Conservation (phyloP, 176 grass and related monocot species). For the Saccharum officinarum region DNA sequence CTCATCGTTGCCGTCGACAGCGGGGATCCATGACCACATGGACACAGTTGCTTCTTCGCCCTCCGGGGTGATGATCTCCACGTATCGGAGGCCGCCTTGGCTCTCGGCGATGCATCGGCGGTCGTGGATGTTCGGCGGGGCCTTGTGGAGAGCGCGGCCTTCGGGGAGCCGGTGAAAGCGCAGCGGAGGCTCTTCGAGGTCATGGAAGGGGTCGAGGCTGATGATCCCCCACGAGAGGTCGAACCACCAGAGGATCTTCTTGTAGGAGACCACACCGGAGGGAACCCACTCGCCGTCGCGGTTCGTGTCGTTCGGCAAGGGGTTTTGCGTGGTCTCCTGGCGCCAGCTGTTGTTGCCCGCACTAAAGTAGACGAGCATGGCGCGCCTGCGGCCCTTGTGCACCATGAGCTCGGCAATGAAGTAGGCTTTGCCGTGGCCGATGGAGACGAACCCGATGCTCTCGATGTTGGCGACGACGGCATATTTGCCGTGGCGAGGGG, state of each 20-base stretch:
- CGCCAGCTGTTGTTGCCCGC: rapidly evolving
- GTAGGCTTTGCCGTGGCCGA: background rate
- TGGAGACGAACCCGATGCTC: background rate
- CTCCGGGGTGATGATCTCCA: background rate
- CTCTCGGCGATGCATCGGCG: background rate
- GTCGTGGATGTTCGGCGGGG: background rate
- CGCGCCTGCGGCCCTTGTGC: background rate
- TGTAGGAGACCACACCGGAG: background rate
- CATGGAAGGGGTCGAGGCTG: background rate
- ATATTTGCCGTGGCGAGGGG: background rate
- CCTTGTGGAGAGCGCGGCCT: background rate
- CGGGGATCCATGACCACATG: background rate
- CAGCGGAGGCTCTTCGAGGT: background rate
- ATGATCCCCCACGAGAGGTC: constrained; percentile 20
- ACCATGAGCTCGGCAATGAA: background rate
- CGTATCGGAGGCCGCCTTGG: background rate
- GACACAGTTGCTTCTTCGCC: background rate
- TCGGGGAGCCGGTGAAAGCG: background rate
- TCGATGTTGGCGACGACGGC: background rate
- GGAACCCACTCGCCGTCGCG: background rate
- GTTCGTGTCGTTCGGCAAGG: background rate
- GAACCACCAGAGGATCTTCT: background rate
- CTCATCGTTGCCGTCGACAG: background rate
- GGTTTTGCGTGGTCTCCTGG: background rate
- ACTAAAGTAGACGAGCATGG: background rate